phyloP scores from a whole-genome alignment of 1,139 yeast species.

The Candida labiduridarum region DNA sequence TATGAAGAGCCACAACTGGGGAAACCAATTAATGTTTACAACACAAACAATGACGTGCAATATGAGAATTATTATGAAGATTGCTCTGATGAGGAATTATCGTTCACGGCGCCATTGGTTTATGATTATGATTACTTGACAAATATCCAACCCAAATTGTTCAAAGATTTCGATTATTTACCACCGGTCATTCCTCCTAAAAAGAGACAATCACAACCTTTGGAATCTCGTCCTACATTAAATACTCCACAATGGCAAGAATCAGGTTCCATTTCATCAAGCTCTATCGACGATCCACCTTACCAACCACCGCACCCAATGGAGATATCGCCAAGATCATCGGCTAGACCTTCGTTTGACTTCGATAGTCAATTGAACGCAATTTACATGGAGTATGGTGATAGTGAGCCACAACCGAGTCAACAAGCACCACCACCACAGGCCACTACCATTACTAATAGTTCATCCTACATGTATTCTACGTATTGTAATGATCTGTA shows the following conservation, averaged over 20 bases:
- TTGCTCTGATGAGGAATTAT: conserved; percentile 13
- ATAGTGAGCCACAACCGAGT: not conserved
- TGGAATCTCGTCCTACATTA: conserved; percentile 20
- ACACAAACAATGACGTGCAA: not conserved
- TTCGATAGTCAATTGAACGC: conserved; percentile 15
- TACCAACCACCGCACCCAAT: not conserved
- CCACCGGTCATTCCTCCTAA: conserved; percentile 21
- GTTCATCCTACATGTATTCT: conserved; percentile 4
- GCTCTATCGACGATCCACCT: too few species aligned
- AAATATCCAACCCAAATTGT: conserved; percentile 41
- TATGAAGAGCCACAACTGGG: conserved; percentile 7
- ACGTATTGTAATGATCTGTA: conserved; percentile 24
- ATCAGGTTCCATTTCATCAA: conserved; percentile 5
- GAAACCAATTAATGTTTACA: not conserved
- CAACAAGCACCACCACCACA: conserved; percentile 6
- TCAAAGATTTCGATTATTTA: conserved; percentile 38
- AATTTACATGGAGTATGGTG: conserved; percentile 10
- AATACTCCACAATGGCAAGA: conserved; percentile 28
- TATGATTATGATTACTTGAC: conserved; percentile 47
- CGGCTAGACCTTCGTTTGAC: conserved; percentile 17
- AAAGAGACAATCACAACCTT: conserved; percentile 15
- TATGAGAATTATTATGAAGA: conserved; percentile 10
- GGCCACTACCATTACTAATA: conserved; percentile 4
- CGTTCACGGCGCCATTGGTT: conserved; percentile 45
- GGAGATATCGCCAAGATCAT: conserved; percentile 18